Conservation (phyloP, 805 yeast species). For the Metschnikowia cubensis region DNA sequence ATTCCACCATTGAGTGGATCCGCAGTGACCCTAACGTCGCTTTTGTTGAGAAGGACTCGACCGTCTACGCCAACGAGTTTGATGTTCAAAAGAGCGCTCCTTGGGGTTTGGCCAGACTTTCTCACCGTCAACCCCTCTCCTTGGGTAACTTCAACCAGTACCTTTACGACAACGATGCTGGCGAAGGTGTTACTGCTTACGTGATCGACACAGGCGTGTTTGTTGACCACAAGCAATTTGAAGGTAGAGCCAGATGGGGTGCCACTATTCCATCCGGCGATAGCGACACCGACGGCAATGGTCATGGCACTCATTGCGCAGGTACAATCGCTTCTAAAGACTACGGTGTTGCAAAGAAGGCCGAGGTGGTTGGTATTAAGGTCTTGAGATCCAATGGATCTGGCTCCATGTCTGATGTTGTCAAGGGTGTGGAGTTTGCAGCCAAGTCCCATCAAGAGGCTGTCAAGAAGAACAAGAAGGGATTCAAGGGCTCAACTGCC, state of each 20-base stretch:
- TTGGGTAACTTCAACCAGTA: constrained; percentile 54
- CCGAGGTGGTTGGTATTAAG: constrained; percentile 37
- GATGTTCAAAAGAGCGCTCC: constrained; percentile 81
- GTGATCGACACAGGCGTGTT: constrained; percentile 83
- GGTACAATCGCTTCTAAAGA: constrained; percentile 77
- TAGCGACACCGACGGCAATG: constrained; percentile 62
- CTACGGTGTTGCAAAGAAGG: constrained; percentile 76
- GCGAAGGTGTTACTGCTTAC: constrained; percentile 61
- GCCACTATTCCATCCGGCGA: constrained; percentile 60
- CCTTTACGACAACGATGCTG: constrained; percentile 40
- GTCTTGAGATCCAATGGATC: constrained; percentile 39
- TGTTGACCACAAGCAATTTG: constrained; percentile 58
- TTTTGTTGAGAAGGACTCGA: constrained; percentile 64
- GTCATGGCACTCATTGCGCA: constrained; percentile 94
- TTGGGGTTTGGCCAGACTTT: constrained; percentile 90
- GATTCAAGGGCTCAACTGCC: constrained; percentile 58
- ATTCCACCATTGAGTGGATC: constrained; percentile 68
- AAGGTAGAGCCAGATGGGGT: constrained; percentile 57
- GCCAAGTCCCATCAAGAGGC: constrained; percentile 37
- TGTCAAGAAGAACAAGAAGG: constrained; percentile 37
- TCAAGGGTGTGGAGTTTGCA: constrained; percentile 43
- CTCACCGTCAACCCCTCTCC: constrained; percentile 71
- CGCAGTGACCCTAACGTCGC: constrained; percentile 60
- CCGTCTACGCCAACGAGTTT: constrained; percentile 59
- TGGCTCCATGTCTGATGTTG: constrained; percentile 40